These are phyloP conservation scores for Kwoniella shandongensis DNA, from an alignment of 768 basidiomycete species.

Conservation along the genomic window DNA sequence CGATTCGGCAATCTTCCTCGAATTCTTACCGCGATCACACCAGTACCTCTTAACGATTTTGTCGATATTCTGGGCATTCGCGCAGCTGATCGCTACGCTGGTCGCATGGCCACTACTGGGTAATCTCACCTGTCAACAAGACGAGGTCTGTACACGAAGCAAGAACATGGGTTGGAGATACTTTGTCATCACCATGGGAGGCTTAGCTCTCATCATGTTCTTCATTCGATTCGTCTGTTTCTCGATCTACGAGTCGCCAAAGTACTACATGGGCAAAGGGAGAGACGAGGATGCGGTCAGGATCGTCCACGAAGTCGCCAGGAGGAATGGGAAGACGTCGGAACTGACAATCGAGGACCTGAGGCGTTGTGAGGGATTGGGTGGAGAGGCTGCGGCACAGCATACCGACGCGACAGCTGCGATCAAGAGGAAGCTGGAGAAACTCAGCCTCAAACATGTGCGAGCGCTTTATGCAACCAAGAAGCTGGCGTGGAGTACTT, in stretches of 20 bases:
- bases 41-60: slow-evolving; percentile 74
- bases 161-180: slow-evolving; percentile 78
- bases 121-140: slow-evolving; percentile 64
- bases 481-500: slow-evolving; percentile 68
- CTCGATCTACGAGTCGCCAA: slow-evolving; percentile 68
- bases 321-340: slow-evolving; percentile 61
- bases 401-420: slow-evolving; percentile 55
- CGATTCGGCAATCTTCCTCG: slow-evolving; percentile 73
- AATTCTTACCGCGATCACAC: slow-evolving; percentile 69
- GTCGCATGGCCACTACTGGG: slow-evolving; percentile 72
- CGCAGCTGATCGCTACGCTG: slow-evolving; percentile 66
- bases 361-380: slow-evolving; percentile 18
- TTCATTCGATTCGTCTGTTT: slow-evolving; percentile 55
- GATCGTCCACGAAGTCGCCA: slow-evolving; percentile 64
- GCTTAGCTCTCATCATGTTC: slow-evolving; percentile 66
- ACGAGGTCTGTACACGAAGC: slow-evolving; percentile 56
- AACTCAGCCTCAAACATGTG: slow-evolving; percentile 59
- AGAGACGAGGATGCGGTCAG: slow-evolving; percentile 26
- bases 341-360: slow-evolving; percentile 62
- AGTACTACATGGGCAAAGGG: slow-evolving; percentile 70
- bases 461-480: slow-evolving; percentile 65
- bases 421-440: slow-evolving; percentile 55
- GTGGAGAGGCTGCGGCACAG: slow-evolving; percentile 27
- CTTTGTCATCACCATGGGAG: slow-evolving; percentile 71
- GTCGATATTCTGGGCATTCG: slow-evolving; percentile 78